Conservation (phyloP, 2,329 filamentous ascomycete species). For the Corynespora cassiicola region DNA sequence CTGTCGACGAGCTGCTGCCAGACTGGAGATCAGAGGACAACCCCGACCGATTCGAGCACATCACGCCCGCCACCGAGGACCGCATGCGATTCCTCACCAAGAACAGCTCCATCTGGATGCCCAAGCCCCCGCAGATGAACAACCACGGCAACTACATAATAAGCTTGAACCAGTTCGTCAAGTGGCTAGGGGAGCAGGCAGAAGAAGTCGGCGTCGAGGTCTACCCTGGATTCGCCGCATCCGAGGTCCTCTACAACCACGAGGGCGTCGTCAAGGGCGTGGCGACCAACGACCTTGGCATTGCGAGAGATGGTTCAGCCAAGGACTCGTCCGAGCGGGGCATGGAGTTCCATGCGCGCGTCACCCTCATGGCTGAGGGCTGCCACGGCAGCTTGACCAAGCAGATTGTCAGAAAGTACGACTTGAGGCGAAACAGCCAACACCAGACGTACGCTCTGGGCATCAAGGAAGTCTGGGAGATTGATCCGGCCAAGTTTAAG, state of each 20-base stretch:
- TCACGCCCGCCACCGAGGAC: conserved; percentile 82
- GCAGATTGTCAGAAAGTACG: conserved; percentile 92
- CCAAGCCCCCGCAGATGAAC: conserved; percentile 94
- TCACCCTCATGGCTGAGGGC: conserved; percentile 92
- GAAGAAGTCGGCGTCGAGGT: conserved; percentile 96
- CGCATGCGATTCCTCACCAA: conserved; percentile 95
- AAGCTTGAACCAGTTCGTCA: conserved; percentile 91
- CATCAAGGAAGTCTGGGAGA: conserved; percentile 97
- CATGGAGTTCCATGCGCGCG: conserved; percentile 96
- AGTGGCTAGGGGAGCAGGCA: conserved; percentile 95
- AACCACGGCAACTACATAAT: conserved; percentile 99
- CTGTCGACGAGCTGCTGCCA: conserved; percentile 87
- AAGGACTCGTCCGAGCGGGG: conserved; percentile 93
- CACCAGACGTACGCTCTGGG: conserved; percentile 95
- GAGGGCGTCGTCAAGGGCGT: conserved; percentile 93
- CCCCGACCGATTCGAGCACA: conserved; percentile 83
- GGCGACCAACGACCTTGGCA: conserved; percentile 92
- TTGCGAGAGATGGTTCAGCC: conserved; percentile 79
- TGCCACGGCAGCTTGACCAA: conserved; percentile 96
- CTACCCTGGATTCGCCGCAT: conserved; percentile 93
- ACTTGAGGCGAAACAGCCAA: conserved; percentile 85
- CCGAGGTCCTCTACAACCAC: conserved; percentile 84
- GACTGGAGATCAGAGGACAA: conserved; percentile 93
- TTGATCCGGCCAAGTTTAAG: conserved; percentile 89
- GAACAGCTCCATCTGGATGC: conserved; percentile 77